phyloP scores from a whole-genome alignment of 331 rosid species.

The Phaseolus coccineus region DNA sequence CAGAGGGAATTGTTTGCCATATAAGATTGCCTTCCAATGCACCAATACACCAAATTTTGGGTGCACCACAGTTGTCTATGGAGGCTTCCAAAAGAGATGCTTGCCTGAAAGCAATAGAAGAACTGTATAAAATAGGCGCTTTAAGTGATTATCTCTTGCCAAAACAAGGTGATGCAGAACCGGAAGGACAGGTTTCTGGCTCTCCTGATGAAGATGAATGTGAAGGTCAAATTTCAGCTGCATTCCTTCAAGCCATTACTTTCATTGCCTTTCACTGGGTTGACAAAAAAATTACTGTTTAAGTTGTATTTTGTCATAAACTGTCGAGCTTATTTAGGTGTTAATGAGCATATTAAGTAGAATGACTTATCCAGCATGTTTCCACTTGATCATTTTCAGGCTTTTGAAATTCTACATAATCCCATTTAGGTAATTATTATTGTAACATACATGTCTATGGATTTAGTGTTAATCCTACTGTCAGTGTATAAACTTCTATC shows the following conservation, averaged over 20 bases:
- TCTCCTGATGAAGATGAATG: conserved; percentile 65
- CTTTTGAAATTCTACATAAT: background rate
- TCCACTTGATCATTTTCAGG: conserved; percentile 8
- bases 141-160: conserved; percentile 85
- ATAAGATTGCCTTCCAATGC: conserved; percentile 85
- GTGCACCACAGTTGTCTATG: conserved; percentile 66
- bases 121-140: conserved; percentile 81
- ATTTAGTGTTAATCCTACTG: conserved; percentile 6
- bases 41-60: conserved; percentile 65
- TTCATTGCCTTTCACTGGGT: conserved; percentile 34
- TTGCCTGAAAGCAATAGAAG: conserved; percentile 85
- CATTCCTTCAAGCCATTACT: conserved; percentile 34
- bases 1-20: conserved; percentile 79
- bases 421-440: conserved; percentile 12
- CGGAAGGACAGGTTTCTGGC: conserved; percentile 49
- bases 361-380: conserved; percentile 1
- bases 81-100: conserved; percentile 86
- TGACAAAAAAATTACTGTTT: conserved; percentile 4
- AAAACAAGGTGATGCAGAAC: conserved; percentile 54
- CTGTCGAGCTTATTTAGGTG: conserved; percentile 26
- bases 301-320: conserved; percentile 31
- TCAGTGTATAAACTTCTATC: conserved; percentile 11
- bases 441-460: background rate
- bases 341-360: conserved; percentile 19
- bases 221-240: conserved; percentile 61